Base-by-base conservation (phyloP, 129 eudicot species). In the Pittosporum tobira region DNA sequence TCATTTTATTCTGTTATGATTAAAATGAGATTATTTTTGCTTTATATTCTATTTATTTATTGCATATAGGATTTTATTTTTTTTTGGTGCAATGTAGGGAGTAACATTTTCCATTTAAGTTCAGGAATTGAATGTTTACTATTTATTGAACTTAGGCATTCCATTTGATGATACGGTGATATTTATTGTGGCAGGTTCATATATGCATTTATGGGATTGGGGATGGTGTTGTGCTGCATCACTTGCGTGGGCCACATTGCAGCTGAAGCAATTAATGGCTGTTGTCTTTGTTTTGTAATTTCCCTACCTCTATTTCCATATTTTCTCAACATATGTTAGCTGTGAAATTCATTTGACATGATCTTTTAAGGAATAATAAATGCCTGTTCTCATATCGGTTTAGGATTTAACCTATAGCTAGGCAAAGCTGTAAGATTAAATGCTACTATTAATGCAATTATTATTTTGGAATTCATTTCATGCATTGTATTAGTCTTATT, bases 231-330 rank as follows among this genome's bases (percentile, higher is more conserved):
- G 34, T 82, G 85, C 57, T 85, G 71, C 49, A 76, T 89, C 55
- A 77, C 85, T 57, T 89, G 84, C 68, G 63, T 82, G 43, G 97
- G 97, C 48, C 88, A 85, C 67, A 71, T 89, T 75, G 95, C 88
- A 50, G 88, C 97, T 27, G 97, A 85, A 73, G 88, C 88, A 19
- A 74, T 82, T 64, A 81, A 71, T 59, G 91, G 95, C 5, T 85
- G 88, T 62, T 89, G 95, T 80, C 97, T 85, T 69, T 89, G 97
- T 73, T 85, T 77, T 29, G 97, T 89, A 89, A 85, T 95, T 93
- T 81, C 74, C 65, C 5, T 45, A 38, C 43, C 13, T 61, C 51
- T 13, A 0, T 26, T 19, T 43, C 20, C 12, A 6, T 48, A 22
- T 24, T 20, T 49, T 11, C 29, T 49, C 46, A 0, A 40, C 40